phyloP scores from a whole-genome alignment of 2,329 filamentous ascomycete species.

The Orbilia brochopaga region DNA sequence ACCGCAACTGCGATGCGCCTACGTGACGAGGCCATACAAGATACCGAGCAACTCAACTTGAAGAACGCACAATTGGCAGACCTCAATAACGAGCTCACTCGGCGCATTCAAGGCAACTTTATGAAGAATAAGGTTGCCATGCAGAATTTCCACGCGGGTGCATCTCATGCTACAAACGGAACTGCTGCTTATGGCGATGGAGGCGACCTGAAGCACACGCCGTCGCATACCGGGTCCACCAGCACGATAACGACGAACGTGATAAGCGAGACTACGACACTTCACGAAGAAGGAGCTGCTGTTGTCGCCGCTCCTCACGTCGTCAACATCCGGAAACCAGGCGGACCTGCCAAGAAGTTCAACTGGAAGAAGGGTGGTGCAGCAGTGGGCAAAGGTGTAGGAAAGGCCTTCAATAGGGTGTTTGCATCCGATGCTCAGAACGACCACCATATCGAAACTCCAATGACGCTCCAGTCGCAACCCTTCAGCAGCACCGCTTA shows the following conservation, averaged over 20 bases:
- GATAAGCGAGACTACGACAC: conserved; percentile 56
- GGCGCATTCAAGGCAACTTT: conserved; percentile 91
- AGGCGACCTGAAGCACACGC: conserved; percentile 56
- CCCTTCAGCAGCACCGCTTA: conserved; percentile 46
- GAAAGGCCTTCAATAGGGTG: conserved; percentile 90
- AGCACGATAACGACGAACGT: conserved; percentile 54
- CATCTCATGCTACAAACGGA: conserved; percentile 63
- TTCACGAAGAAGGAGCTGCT: conserved; percentile 71
- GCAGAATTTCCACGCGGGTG: conserved; percentile 71
- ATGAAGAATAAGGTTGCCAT: conserved; percentile 72
- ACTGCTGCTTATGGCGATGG: conserved; percentile 55
- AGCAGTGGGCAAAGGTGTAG: conserved; percentile 89
- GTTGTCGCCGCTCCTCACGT: conserved; percentile 81
- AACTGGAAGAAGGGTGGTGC: conserved; percentile 98
- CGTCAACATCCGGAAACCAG: conserved; percentile 85
- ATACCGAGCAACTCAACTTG: conserved; percentile 91
- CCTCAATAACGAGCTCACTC: conserved; percentile 92
- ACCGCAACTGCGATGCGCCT: conserved; percentile 80
- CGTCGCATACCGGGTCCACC: conserved; percentile 50
- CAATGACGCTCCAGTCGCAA: conserved; percentile 53
- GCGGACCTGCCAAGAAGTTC: conserved; percentile 85
- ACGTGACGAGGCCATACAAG: conserved; percentile 89
- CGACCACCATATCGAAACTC: conserved; percentile 69
- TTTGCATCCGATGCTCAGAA: conserved; percentile 73
- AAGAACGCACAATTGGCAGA: conserved; percentile 95